Base-by-base conservation (phyloP, 2,329 filamentous ascomycete genomes). In the Stachybotrys chlorohalonatus region DNA sequence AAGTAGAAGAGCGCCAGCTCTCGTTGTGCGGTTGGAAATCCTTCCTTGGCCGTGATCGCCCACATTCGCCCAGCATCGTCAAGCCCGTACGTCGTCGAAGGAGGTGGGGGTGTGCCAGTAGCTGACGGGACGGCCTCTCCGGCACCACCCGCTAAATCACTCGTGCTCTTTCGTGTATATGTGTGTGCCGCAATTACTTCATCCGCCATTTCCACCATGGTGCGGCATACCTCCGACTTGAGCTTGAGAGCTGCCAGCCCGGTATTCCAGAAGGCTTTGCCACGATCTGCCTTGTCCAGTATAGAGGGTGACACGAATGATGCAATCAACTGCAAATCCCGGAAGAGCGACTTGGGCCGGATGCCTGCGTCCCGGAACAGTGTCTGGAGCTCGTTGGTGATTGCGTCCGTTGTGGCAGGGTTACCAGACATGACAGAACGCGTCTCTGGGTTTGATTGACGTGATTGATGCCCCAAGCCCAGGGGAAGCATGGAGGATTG, bases 1-100 rank as follows among this genome's bases (percentile, higher is more conserved):
- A 99, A 81, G 68, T 96, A 97, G 64, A 97, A 87, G 58, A 96
- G 88, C 1, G 89, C 94, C 15, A 99, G 80, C 72, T 99, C 94
- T 52, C 94, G 85, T 73, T 97, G 92, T 6, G 93, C 92, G 11
- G 89, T 88, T 0, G 91, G 81, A 49, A 69, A 70, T 46, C 93
- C 92, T 71, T 99, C 94, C 68, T 92, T 94, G 15, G 94, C 94
- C 1, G 92, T 93, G 66, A 96, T 94, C 58, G 90, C 87, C 78
- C 90, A 90, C 85, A 97, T 94, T 61, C 82, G 84, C 3, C 89
- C 92, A 0, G 91, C 93, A 66, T 96, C 90, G 48, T 84, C 79
- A 66, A 94, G 83, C 55, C 81, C 84, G 70, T 90, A 86, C 50
- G 84, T 81, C 54, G 84, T 79, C 3, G 82, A 73, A 0, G 79